Base-by-base conservation (phyloP, 768 basidiomycete genomes). In the Rickenella mellea region DNA sequence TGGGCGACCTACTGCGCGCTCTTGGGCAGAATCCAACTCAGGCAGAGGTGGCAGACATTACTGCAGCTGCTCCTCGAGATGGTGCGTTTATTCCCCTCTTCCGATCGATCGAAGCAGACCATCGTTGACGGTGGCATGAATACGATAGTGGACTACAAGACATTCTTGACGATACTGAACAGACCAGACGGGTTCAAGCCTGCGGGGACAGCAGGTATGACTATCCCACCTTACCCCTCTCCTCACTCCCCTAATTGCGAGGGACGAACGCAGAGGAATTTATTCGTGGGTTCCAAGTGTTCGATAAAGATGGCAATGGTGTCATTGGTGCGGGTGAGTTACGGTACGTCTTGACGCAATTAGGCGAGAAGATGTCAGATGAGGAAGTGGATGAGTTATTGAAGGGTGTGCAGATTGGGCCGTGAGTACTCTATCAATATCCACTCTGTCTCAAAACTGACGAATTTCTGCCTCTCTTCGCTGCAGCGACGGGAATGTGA, bases 1-100 rank as follows among this genome's bases (percentile, higher is more conserved):
- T 99, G 1, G 96, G 96, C 7, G 94, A 98, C 60, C 76, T 99
- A 8, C 66, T 99, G 12, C 78, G 96, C 32, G 91, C 91, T 0
- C 69, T 99, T 3, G 96, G 96, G 2, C 96, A 98, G 68, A 99
- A 99, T 60, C 96, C 96, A n/a, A 98, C 94, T 0, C 96, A 98
- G 60, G 82, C 86, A n/a, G 93, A 99, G 62, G 92, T 98, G 4
- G 75, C 78, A 7, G 84, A 90, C 15, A 79, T 98, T 49, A 74
- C 86, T 22, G 64, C 69, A 4, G 59, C 65, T 11, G 80, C 88
- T 2, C 88, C 88, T 12, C 68, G 78, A 44, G 86, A 93, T 44
- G 85, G 89, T 88, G 51, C 51, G 69, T 63, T 2, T 8, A 15
- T 36, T 30, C 28, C n/a, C 21, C n/a, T 15, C 21, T 29, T 32